Percentiles rank a stretch among this genome's conserved stretches.
Evolutionary conservation across 768 basidiomycete genomes (phyloP).

Genomic region (Pluteus cervinus): DNA sequence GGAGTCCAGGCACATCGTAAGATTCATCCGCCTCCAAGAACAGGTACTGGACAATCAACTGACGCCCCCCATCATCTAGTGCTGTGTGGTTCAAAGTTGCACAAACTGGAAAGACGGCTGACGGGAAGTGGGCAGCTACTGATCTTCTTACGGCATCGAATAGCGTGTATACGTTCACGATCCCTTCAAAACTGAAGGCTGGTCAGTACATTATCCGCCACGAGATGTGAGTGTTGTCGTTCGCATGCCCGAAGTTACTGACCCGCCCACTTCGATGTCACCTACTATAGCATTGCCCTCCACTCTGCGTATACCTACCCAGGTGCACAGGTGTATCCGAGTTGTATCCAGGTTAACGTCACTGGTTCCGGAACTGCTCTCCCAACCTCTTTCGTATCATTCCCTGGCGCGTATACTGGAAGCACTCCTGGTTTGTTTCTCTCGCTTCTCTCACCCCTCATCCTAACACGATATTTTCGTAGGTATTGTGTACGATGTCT

Average conservation of each 20-base stretch:
- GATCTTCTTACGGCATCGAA: constrained; percentile 31
- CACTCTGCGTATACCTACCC: constrained; percentile 35
- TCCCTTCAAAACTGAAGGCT: constrained; percentile 36
- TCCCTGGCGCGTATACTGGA: constrained; percentile 39
- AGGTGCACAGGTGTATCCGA: constrained; percentile 39
- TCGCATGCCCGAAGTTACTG: not conserved
- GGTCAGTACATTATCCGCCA: constrained; percentile 46
- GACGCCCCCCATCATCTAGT: constrained; percentile 13
- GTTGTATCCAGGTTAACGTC: constrained; percentile 40
- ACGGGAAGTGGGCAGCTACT: constrained; percentile 40
- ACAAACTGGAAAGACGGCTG: constrained; percentile 36
- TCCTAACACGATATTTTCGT: too few relatives aligned
- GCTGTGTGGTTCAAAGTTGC: constrained; percentile 49
- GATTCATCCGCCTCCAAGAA: constrained; percentile 4
- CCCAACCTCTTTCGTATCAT: constrained; percentile 40
- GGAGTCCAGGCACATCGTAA: constrained; percentile 35
- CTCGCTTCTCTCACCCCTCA: too few relatives aligned
- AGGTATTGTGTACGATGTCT: constrained; percentile 32
- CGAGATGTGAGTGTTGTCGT: constrained; percentile 29
- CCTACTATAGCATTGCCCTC: constrained; percentile 28
- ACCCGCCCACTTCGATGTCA: not conserved
- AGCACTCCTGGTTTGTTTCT: constrained; percentile 29
- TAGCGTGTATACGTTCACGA: constrained; percentile 39
- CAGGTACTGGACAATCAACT: not conserved
- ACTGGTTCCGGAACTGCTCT: constrained; percentile 39